phyloP scores from a whole-genome alignment of 768 basidiomycete species.

The Suillus fuscotomentosus region DNA sequence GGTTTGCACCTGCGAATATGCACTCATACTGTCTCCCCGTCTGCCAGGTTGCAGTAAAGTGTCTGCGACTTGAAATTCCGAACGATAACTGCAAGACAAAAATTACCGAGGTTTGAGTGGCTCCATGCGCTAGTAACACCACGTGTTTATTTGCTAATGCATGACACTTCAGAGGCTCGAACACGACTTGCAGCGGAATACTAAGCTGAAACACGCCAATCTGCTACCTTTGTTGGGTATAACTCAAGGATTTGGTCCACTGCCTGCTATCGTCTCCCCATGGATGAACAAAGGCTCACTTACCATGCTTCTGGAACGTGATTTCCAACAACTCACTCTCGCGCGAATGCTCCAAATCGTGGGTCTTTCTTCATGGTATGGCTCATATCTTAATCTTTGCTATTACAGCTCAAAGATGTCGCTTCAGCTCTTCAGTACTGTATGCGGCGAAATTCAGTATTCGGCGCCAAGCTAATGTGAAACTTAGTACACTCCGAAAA shows the following conservation, averaged over 20 bases:
- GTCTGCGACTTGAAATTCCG: neutral
- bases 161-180: slow-evolving; percentile 16
- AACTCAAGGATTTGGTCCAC: slow-evolving; percentile 22
- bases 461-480: too few relatives aligned
- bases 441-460: too few relatives aligned
- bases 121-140: rapidly evolving
- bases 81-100: neutral
- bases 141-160: neutral
- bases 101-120: neutral
- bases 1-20: slow-evolving; percentile 10
- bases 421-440: too few relatives aligned
- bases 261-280: slow-evolving; percentile 20
- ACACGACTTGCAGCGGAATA: slow-evolving; percentile 28
- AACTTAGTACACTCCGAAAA: too few relatives aligned
- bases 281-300: slow-evolving; percentile 17
- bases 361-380: neutral
- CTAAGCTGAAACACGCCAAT: slow-evolving; percentile 19
- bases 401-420: too few relatives aligned
- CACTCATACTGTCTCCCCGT: neutral
- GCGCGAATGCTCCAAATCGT: slow-evolving; percentile 15
- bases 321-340: slow-evolving; percentile 4
- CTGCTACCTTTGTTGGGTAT: slow-evolving; percentile 37
- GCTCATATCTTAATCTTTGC: too few relatives aligned
- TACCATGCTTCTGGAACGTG: slow-evolving; percentile 7
- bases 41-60: neutral